Evolutionary conservation across 139 green algal species (phyloP).

Genomic region (Bryopsis sp.): DNA sequence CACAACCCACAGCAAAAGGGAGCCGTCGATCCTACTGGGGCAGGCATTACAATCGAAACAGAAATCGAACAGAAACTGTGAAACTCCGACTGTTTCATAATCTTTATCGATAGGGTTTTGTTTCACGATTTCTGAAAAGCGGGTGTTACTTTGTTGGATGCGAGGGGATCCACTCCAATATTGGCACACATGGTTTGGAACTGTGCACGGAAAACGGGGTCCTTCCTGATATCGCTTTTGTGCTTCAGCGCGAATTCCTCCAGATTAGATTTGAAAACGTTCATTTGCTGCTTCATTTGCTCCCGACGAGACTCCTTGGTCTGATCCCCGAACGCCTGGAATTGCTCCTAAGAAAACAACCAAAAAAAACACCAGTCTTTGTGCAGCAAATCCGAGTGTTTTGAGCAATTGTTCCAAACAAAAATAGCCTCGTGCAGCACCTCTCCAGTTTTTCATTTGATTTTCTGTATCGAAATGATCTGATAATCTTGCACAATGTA

Average conservation of each 20-base stretch:
- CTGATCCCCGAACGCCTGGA: slow-evolving; percentile 14
- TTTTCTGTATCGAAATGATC: too few relatives aligned
- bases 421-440: too few relatives aligned
- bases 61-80: too few relatives aligned
- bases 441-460: too few relatives aligned
- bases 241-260: slow-evolving; percentile 89
- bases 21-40: too few relatives aligned
- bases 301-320: slow-evolving; percentile 22
- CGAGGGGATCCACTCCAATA: slow-evolving; percentile 90
- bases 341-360: slow-evolving; percentile 15
- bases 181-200: slow-evolving; percentile 96
- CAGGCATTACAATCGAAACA: too few relatives aligned
- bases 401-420: too few relatives aligned
- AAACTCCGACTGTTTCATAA: too few relatives aligned
- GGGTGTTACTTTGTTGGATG: slow-evolving; percentile 73
- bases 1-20: too few relatives aligned
- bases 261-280: slow-evolving; percentile 43
- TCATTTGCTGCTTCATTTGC: slow-evolving; percentile 59
- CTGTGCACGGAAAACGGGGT: slow-evolving; percentile 81
- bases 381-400: too few relatives aligned
- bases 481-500: too few relatives aligned
- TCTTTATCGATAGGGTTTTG: background rate
- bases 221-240: slow-evolving; percentile 72
- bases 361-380: too few relatives aligned
- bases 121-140: background rate